Base-by-base conservation (phyloP, 164 flowering plant species). In the Berberis vulgaris region DNA sequence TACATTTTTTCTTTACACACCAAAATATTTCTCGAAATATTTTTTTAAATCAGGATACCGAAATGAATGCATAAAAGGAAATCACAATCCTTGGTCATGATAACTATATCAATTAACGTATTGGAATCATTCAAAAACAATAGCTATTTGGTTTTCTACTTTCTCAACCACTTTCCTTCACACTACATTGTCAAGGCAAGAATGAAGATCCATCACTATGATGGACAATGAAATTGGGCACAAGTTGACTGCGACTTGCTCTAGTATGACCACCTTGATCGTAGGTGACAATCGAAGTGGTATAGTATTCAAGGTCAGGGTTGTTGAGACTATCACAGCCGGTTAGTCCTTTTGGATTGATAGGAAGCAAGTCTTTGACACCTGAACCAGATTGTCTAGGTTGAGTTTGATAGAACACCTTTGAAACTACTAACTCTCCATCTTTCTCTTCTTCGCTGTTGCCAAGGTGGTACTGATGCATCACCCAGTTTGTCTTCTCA, bases 391-490 rank as follows among this genome's bases (percentile, higher is more conserved):
- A 86, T 67, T 92, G 95, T 64, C 98, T 80, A 6, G 98, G 98
- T 61, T 93, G 98, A 2, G 96, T 93, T 74, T 93, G 98, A 74
- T 82, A 90, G 77, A 93, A 93, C 5, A 93, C 93, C 65, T 93
- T 93, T 2, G 98, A 93, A 1, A 83, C 85, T 26, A 93, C 98
- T 2, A 90, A 53, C 53, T 93, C 97, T 1, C 97, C 98, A 26
- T 90, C 98, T 73, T 82, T 93, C 79, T 93, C 98, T 64, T 93
- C 98, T 64, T 93, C 97, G 55, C 78, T 82, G 54, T 72, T 68
- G 43, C 98, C 97, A 0, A 93, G 66, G 57, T 89, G 98, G 73
- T 93, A 93, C 53, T 93, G 98, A 65, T 93, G 98, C 98, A 93
- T 93, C 3, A 93, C 97, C 98, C 97, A 93, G 63, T 88, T 90